Conservation (phyloP, 768 basidiomycete species). For the Fomitopsis serialis region DNA sequence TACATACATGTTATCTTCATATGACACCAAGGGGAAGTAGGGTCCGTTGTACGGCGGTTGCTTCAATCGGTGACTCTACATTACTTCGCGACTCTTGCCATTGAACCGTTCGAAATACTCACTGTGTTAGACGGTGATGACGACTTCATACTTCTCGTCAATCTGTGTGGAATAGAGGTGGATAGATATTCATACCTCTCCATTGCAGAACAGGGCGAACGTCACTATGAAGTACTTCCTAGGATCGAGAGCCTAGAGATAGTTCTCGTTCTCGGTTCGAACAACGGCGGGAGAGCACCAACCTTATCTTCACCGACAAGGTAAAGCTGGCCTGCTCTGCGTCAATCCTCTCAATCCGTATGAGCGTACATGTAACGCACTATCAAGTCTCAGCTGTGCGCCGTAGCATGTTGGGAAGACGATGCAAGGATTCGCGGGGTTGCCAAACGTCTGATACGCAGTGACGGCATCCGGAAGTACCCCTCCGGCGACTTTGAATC, state of each 20-base stretch:
- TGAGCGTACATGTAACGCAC: conserved; percentile 3
- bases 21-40: conserved; percentile 25
- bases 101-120: not conserved
- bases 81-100: not conserved
- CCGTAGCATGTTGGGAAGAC: conserved; percentile 24
- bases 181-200: conserved; percentile 17
- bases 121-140: conserved; percentile 26
- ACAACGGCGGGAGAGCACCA: no score
- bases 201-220: conserved; percentile 25
- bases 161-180: not conserved
- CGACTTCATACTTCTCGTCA: conserved; percentile 11
- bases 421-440: conserved; percentile 20
- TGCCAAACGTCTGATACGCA: conserved; percentile 21
- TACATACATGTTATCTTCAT: conserved; percentile 24
- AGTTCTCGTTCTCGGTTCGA: not conserved
- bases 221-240: conserved; percentile 22
- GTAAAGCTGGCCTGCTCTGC: conserved; percentile 14
- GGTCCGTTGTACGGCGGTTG: conserved; percentile 27
- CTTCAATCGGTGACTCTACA: conserved; percentile 7
- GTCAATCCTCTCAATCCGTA: not conserved
- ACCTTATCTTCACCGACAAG: conserved; percentile 19
- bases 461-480: conserved; percentile 20
- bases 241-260: conserved; percentile 17
- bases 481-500: conserved; percentile 18
- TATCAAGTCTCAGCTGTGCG: conserved; percentile 14